These are phyloP conservation scores for Cryptosporidium sp. DNA, from an alignment of 169 alveolate genomes.

Conservation along the genomic window DNA sequence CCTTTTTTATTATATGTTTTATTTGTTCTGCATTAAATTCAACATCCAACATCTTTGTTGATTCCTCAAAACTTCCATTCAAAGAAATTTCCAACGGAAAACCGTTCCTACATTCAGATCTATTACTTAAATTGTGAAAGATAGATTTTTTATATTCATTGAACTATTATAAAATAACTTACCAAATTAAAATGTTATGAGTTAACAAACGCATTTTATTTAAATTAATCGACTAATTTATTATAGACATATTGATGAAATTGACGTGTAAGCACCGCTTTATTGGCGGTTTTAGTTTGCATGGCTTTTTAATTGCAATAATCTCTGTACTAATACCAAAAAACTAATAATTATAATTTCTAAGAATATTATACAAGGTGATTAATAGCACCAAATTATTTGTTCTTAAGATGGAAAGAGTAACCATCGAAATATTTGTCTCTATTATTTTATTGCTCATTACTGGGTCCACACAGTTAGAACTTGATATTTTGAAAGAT, in stretches of 20 bases:
- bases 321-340: too few relatives aligned
- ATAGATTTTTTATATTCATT: slow-evolving; percentile 68
- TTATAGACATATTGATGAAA: neutral
- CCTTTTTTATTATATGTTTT: slow-evolving; percentile 54
- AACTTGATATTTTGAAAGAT: slow-evolving; percentile 36
- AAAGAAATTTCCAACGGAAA: slow-evolving; percentile 58
- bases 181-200: slow-evolving; percentile 78
- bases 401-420: neutral
- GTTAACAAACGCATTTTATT: slow-evolving; percentile 78
- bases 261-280: slow-evolving; percentile 1
- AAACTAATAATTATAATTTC: neutral
- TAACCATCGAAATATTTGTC: neutral
- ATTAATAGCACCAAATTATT: neutral
- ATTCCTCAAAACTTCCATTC: slow-evolving; percentile 23
- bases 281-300: slow-evolving; percentile 16
- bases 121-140: slow-evolving; percentile 27
- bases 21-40: slow-evolving; percentile 75
- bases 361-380: neutral
- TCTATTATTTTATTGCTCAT: neutral
- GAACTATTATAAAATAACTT: slow-evolving; percentile 11
- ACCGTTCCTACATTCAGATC: slow-evolving; percentile 67
- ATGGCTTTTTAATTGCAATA: neutral
- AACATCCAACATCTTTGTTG: slow-evolving; percentile 53
- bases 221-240: neutral
- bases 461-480: slow-evolving; percentile 22